Conservation (phyloP, 2,329 filamentous ascomycete species). For the Capronia epimyces region DNA sequence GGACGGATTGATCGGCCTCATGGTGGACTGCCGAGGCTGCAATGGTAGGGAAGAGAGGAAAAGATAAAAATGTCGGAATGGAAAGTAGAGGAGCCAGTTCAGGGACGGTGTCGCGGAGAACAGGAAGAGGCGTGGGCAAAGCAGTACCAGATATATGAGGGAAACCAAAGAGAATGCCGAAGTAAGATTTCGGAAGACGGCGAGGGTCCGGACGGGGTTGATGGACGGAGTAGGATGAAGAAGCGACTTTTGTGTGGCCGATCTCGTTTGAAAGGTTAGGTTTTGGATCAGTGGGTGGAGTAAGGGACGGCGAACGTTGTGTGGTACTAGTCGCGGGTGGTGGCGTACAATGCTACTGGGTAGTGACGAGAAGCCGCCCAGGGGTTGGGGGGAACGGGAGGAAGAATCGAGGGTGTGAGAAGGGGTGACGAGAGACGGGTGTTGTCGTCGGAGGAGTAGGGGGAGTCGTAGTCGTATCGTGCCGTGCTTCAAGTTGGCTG, state of each 20-base stretch:
- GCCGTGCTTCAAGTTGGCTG: too few species aligned
- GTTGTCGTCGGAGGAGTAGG: background rate
- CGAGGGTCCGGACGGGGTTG: too few species aligned
- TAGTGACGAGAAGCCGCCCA: background rate
- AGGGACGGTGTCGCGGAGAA: background rate
- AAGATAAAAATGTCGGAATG: background rate
- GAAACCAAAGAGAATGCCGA: conserved; percentile 1
- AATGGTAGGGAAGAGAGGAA: background rate
- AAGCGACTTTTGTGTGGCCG: conserved; percentile 7
- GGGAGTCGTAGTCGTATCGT: background rate
- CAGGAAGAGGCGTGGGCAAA: background rate
- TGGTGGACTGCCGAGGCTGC: conserved; percentile 7
- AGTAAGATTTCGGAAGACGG: conserved; percentile 10
- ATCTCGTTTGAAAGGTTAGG: conserved; percentile 3
- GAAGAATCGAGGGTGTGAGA: background rate
- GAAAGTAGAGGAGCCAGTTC: background rate
- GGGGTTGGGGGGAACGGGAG: background rate
- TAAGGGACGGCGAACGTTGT: background rate
- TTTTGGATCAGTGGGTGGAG: background rate
- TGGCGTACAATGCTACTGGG: background rate
- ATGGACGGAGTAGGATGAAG: conserved; percentile 4
- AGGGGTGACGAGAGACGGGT: background rate
- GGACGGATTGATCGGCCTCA: conserved; percentile 11
- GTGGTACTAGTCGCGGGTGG: background rate
- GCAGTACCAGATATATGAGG: background rate